Conservation (phyloP, 257 asterid species). For the Catharanthus roseus region DNA sequence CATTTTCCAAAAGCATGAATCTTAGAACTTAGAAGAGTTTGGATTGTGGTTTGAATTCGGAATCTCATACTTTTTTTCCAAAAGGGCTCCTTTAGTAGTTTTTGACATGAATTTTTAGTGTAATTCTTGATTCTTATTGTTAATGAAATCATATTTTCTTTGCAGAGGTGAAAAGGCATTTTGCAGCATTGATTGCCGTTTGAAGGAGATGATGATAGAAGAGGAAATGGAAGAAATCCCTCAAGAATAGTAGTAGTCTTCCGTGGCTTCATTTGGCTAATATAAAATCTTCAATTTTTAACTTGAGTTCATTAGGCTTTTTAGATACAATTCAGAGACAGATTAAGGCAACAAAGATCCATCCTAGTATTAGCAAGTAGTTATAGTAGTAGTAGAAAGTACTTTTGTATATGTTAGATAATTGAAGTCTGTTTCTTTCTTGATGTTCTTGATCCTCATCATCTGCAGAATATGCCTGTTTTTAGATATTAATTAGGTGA, state of each 20-base stretch:
- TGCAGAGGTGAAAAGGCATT: constrained; percentile 77
- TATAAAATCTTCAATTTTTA: constrained; percentile 9
- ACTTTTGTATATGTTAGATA: constrained; percentile 21
- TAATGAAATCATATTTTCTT: neutral
- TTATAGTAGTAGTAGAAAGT: neutral
- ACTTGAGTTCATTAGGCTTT: constrained; percentile 15
- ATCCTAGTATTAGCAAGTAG: too few relatives aligned
- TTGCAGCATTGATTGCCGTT: constrained; percentile 65
- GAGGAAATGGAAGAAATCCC: constrained; percentile 24
- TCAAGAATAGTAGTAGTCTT: constrained; percentile 12
- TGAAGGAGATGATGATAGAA: constrained; percentile 51
- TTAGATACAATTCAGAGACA: constrained; percentile 18
- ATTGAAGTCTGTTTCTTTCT: constrained; percentile 24
- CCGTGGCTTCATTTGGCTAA: constrained; percentile 8
- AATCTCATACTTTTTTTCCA: too few relatives aligned
- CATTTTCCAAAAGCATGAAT: neutral
- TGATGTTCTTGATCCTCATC: constrained; percentile 25
- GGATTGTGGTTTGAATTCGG: too few relatives aligned
- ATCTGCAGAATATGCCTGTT: constrained; percentile 7
- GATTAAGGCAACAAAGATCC: constrained; percentile 15
- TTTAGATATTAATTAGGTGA: constrained; percentile 9
- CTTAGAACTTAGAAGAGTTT: too few relatives aligned
- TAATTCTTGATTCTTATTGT: neutral
- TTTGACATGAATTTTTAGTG: neutral
- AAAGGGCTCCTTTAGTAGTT: too few relatives aligned